Evolutionary conservation across 2,329 filamentous ascomycete genomes (phyloP).

Genomic region (Arthrobotrys conoides): DNA sequence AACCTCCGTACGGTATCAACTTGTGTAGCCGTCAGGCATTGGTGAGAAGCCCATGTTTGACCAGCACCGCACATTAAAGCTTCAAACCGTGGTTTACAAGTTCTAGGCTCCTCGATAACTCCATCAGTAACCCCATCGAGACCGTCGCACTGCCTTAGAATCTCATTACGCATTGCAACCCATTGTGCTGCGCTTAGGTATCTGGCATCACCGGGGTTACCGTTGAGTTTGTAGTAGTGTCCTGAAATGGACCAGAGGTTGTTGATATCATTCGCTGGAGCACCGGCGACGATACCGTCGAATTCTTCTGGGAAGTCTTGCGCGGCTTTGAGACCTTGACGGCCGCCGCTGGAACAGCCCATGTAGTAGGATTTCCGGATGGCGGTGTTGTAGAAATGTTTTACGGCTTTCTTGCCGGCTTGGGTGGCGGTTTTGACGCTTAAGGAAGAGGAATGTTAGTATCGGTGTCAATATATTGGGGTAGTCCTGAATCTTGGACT

Average conservation of each 20-base stretch:
- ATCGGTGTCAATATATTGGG: too few relatives aligned
- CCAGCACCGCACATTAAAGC: slow-evolving; percentile 65
- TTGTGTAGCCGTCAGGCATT: slow-evolving; percentile 65
- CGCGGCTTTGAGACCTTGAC: slow-evolving; percentile 69
- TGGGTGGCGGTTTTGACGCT: slow-evolving; percentile 22
- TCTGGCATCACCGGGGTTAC: slow-evolving; percentile 60
- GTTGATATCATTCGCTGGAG: slow-evolving; percentile 68
- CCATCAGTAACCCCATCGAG: slow-evolving; percentile 71
- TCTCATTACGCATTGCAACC: slow-evolving; percentile 65
- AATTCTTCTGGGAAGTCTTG: slow-evolving; percentile 70
- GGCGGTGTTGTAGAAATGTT: slow-evolving; percentile 22
- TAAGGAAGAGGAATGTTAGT: neutral
- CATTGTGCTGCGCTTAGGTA: slow-evolving; percentile 65
- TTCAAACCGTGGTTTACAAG: slow-evolving; percentile 65
- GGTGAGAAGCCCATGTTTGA: slow-evolving; percentile 18
- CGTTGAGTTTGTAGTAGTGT: slow-evolving; percentile 62
- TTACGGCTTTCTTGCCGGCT: slow-evolving; percentile 26
- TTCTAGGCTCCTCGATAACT: slow-evolving; percentile 67
- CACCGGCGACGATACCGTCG: slow-evolving; percentile 70
- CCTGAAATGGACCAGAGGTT: slow-evolving; percentile 64
- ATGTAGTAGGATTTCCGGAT: slow-evolving; percentile 69
- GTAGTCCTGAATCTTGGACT: neutral
- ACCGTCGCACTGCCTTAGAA: slow-evolving; percentile 70
- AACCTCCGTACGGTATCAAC: slow-evolving; percentile 65
- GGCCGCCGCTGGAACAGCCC: slow-evolving; percentile 70